phyloP scores from a whole-genome alignment of 208 protist genomes.

The Crithidia fasciculata region DNA sequence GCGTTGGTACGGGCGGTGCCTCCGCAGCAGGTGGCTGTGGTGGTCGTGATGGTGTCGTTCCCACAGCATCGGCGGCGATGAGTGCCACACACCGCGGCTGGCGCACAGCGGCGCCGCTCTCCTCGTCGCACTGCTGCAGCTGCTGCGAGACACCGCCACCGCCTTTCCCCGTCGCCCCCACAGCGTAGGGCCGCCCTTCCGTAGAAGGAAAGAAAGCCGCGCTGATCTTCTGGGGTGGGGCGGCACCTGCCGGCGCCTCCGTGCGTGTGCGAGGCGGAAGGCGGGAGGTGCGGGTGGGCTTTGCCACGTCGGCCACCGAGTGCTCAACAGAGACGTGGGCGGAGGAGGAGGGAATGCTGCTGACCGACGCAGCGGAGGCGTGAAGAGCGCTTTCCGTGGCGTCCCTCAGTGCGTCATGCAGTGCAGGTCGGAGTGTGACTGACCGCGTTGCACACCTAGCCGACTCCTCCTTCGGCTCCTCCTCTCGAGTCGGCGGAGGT shows the following conservation, averaged over 20 bases:
- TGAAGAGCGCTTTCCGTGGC: not conserved
- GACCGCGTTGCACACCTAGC: not conserved
- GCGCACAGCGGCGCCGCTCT: no score
- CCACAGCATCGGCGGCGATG: no score
- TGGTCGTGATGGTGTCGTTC: no score
- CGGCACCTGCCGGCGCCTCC: not conserved
- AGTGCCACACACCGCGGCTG: no score
- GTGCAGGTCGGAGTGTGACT: not conserved
- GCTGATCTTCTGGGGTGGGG: not conserved
- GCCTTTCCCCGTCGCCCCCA: no score
- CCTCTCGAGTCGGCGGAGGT: not conserved
- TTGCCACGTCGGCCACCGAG: not conserved
- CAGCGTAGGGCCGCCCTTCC: not conserved
- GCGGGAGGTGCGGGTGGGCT: not conserved
- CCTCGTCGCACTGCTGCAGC: no score
- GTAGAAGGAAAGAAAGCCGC: no score
- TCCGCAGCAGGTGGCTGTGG: not conserved
- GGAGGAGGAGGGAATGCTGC: not conserved
- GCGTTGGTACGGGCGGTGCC: not conserved
- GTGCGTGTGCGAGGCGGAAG: slow-evolving; percentile 9
- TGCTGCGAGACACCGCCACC: no score
- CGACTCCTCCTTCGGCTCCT: not conserved
- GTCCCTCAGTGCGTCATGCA: not conserved
- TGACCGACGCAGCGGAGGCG: not conserved
- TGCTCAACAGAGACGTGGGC: not conserved